A percentile compares a stretch with the other conserved stretches of the same genome.
These are phyloP conservation scores for Forsythia suspensa DNA, from an alignment of 257 asterid genomes.

Conservation along the genomic window DNA sequence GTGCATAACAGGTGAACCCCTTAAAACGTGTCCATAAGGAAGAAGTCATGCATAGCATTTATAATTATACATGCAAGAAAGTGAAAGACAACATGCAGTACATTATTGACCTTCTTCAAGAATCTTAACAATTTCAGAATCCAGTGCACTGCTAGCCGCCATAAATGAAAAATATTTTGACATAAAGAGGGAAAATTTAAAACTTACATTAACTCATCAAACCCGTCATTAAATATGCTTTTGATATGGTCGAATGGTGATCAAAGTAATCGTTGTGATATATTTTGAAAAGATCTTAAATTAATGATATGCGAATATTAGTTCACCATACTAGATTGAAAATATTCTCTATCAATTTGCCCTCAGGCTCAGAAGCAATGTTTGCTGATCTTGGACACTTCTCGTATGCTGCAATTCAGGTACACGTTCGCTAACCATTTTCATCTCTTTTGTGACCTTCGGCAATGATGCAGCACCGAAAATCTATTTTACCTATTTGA, in stretches of 20 bases:
- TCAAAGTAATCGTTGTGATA: not conserved
- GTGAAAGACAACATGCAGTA: not conserved
- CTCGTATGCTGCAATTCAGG: conserved; percentile 91
- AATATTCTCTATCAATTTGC: not conserved
- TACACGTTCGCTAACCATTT: conserved; percentile 16
- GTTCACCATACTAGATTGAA: not conserved
- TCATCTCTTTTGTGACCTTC: not conserved
- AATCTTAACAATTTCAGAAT: not conserved
- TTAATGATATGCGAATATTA: not conserved
- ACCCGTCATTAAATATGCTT: not conserved
- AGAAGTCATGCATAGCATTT: not conserved
- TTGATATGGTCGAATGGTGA: not conserved
- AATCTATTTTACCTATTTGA: not conserved
- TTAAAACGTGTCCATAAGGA: not conserved
- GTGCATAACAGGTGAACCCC: conserved; percentile 83
- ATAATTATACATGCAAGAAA: not conserved
- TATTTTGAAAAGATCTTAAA: not conserved
- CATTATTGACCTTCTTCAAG: not conserved
- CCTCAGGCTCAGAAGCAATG: conserved; percentile 96
- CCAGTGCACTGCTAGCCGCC: not conserved
- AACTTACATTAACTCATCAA: not conserved
- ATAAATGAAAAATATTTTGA: not conserved
- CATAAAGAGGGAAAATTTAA: not conserved
- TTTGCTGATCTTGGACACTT: conserved; percentile 99
- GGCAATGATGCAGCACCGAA: not conserved